phyloP scores from a whole-genome alignment of 805 yeast genomes.

The Monosporozyma aquatica region DNA sequence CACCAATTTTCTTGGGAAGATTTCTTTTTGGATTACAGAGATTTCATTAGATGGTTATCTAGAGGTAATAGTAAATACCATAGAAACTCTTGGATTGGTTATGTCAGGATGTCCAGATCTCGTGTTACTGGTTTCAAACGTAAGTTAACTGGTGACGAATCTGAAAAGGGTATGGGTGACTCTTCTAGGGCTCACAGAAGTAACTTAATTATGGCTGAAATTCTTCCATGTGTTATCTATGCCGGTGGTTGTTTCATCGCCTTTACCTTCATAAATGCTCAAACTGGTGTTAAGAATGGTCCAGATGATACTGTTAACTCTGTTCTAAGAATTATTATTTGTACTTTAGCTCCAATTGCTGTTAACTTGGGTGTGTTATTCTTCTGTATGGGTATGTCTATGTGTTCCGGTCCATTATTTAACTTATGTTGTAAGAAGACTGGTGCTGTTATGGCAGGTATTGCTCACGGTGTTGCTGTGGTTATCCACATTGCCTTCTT shows the following conservation, averaged over 20 bases:
- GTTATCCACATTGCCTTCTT: slow-evolving; percentile 78
- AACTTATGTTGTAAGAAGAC: slow-evolving; percentile 95
- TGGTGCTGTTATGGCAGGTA: slow-evolving; percentile 87
- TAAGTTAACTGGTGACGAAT: slow-evolving; percentile 63
- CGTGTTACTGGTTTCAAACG: slow-evolving; percentile 78
- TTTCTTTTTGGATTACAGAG: slow-evolving; percentile 93
- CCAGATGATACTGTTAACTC: slow-evolving; percentile 53
- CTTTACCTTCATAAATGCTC: slow-evolving; percentile 74
- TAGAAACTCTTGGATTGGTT: slow-evolving; percentile 84
- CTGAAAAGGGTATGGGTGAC: slow-evolving; percentile 79
- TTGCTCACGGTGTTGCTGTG: slow-evolving; percentile 94
- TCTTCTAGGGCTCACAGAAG: slow-evolving; percentile 75
- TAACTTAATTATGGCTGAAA: slow-evolving; percentile 61
- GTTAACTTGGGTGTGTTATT: slow-evolving; percentile 79
- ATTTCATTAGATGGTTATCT: slow-evolving; percentile 82
- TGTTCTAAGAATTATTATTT: slow-evolving; percentile 58
- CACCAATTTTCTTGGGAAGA: slow-evolving; percentile 96
- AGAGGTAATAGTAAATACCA: slow-evolving; percentile 87
- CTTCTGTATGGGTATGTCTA: slow-evolving; percentile 72
- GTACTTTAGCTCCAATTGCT: slow-evolving; percentile 85
- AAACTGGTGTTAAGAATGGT: slow-evolving; percentile 60
- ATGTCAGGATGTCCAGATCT: slow-evolving; percentile 72
- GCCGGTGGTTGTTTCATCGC: slow-evolving; percentile 76
- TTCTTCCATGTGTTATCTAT: slow-evolving; percentile 60
- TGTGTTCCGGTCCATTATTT: slow-evolving; percentile 95